Base-by-base conservation (phyloP, 495 filamentous ascomycete genomes). In the Hypomontagnella submonticulosa region DNA sequence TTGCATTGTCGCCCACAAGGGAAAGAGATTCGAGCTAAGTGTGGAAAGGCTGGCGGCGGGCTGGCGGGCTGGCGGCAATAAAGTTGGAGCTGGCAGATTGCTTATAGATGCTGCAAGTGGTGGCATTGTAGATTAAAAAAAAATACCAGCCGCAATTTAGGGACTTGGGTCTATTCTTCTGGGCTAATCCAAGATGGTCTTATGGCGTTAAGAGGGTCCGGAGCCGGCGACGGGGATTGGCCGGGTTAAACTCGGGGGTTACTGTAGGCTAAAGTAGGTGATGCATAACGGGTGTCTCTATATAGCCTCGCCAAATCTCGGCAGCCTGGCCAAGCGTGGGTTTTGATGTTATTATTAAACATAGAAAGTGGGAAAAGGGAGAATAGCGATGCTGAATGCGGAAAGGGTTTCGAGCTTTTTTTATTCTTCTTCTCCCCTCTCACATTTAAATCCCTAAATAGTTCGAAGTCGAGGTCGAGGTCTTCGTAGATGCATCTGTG, bases 181-280 rank as follows among this genome's bases (percentile, higher is more conserved):
- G 10, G 49, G 49, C 23, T 27, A 27, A 41, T 40, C 20, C 11
- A n/a, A n/a, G n/a, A n/a, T n/a, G n/a, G n/a, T 20, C 5, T 20
- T 19, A 13, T 15, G 32, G 27, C 7, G 23, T 38, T 40, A 27
- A 42, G 49, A 51, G 15, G 38, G 44, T 8, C 54, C 20, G 51
- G 41, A 19, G 47, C 34, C 32, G 64, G 52, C 20, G 57, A 51
- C 41, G 55, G 47, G 49, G 72, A 75, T 73, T 75, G 72, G 72
- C 36, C 63, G 59, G 72, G 69, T 63, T 69, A 75, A 73, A 72
- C 50, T 66, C 66, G 67, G 53, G 43, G 61, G 57, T 47, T 32
- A 18, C 32, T 73, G 70, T 47, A 75, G 72, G 64, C 72, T 75
- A 75, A 75, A 70, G 57, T 64, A 60, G 50, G 65, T 41, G 43